Conservation (phyloP, 2,329 filamentous ascomycete species). For the Cordyceps cicadae region DNA sequence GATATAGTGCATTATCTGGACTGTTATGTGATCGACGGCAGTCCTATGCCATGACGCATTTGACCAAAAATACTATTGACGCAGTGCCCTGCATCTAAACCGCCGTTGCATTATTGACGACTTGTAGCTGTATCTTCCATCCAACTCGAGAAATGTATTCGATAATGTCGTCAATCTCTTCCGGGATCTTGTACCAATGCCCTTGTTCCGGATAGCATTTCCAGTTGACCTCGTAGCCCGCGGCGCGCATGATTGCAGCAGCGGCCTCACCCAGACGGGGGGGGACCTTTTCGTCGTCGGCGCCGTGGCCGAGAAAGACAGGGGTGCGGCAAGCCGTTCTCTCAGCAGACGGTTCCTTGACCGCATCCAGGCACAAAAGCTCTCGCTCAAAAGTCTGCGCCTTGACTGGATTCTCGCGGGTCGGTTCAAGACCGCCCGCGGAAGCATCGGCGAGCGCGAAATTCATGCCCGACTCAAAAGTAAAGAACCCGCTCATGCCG, state of each 20-base stretch:
- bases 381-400: slow-evolving; percentile 19
- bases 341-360: background rate
- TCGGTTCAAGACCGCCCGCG: slow-evolving; percentile 11
- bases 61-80: too few relatives aligned
- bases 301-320: background rate
- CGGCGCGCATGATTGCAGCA: slow-evolving; percentile 19
- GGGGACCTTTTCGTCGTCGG: background rate
- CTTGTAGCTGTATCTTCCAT: background rate
- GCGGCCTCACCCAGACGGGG: background rate
- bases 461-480: slow-evolving; percentile 30
- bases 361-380: background rate
- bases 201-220: slow-evolving; percentile 31
- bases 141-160: slow-evolving; percentile 18
- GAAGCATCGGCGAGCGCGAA: slow-evolving; percentile 18
- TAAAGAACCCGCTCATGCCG: slow-evolving; percentile 40
- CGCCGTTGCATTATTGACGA: too few relatives aligned
- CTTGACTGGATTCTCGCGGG: slow-evolving; percentile 14
- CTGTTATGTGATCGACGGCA: too few relatives aligned
- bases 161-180: slow-evolving; percentile 37
- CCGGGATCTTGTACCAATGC: slow-evolving; percentile 41
- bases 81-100: too few relatives aligned
- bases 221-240: slow-evolving; percentile 30
- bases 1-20: too few relatives aligned
- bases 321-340: background rate
- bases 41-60: too few relatives aligned